Conservation (phyloP, 2,329 filamentous ascomycete species). For the Metarhizium rileyi region DNA sequence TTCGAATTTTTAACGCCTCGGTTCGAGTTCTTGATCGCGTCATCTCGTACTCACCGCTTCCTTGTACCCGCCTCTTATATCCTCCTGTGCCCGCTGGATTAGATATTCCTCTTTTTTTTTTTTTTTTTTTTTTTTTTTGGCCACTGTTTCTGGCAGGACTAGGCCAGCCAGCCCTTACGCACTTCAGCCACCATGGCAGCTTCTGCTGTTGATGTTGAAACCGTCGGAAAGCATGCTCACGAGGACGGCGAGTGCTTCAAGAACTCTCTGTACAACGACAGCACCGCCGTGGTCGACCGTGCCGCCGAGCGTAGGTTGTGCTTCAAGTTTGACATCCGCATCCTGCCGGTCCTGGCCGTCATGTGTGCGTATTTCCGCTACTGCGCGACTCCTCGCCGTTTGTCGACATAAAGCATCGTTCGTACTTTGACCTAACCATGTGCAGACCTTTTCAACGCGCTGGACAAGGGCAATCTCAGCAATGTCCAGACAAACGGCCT, state of each 20-base stretch:
- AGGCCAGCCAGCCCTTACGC: background rate
- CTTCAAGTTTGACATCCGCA: conserved; percentile 44
- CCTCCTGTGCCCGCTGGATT: too few relatives aligned
- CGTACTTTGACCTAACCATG: background rate
- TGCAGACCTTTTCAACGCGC: conserved; percentile 35
- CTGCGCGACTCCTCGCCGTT: background rate
- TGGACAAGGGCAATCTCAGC: conserved; percentile 33
- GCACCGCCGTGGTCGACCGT: conserved; percentile 24
- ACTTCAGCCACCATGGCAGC: background rate
- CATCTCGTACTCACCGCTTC: too few relatives aligned
- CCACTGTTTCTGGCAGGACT: too few relatives aligned
- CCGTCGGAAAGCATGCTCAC: conserved; percentile 6
- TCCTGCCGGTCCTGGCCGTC: conserved; percentile 42
- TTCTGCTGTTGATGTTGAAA: conserved; percentile 4
- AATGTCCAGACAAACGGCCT: conserved; percentile 48
- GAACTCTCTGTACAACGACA: conserved; percentile 11
- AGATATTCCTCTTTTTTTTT: too few relatives aligned
- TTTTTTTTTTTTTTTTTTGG: background rate
- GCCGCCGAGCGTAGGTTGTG: conserved; percentile 40
- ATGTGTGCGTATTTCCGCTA: conserved; percentile 31
- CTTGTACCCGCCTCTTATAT: too few relatives aligned
- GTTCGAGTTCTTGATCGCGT: too few relatives aligned
- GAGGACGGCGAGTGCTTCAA: conserved; percentile 9
- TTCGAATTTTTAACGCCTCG: too few relatives aligned
- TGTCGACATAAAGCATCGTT: background rate